Evolutionary conservation across 257 asterid genomes (phyloP), one percentile per base, ranked within the genome.

Genomic region (Scutellaria baicalensis): DNA sequence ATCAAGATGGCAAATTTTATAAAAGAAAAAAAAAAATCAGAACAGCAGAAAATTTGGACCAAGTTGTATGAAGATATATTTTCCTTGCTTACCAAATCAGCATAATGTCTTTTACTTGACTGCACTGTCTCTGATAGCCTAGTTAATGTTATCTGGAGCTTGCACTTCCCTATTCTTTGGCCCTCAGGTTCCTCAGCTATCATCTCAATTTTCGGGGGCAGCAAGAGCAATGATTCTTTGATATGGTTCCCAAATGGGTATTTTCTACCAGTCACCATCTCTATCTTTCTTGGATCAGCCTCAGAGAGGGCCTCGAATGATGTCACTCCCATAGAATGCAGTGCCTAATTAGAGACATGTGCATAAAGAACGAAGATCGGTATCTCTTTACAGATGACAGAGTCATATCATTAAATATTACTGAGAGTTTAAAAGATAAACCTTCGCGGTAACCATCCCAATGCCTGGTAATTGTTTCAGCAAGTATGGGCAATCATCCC

Each of bases 371-470:
- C 47, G 63, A 58, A 52, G 42, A 33, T 61, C 54, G 36, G 8
- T 42, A 48, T 44, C 55, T 48, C 70, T 52, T 64, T 72, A 43
- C 12, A 18, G 56, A 64, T 31, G 18, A 44, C 10, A 18, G 20
- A 47, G 33, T 60, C 73, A 70, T 27, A 60, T 71, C 62, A 64
- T 51, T 45, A 52, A 60, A 45, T 49, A 59, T 67, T 23, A 49
- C 39, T 45, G 38, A 38, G 68, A 69, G 62, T 49, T 64, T 44
- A 63, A 73, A 71, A 74, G 73, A 72, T 80, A 64, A 51, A 93
- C 99, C 97, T 93, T 93, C 70, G 99, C 99, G 21, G 99, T 93
- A 80, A 93, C 99, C 96, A 89, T 89, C 48, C 99, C 99, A 52
- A 93, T 91, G 77, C 99, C 99, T 35, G 96, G 94, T 77, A 93